Evolutionary conservation across 106 monocot species (phyloP), one percentile per base, ranked within the genome.

Genomic region (Dendrobium chrysotoxum): DNA sequence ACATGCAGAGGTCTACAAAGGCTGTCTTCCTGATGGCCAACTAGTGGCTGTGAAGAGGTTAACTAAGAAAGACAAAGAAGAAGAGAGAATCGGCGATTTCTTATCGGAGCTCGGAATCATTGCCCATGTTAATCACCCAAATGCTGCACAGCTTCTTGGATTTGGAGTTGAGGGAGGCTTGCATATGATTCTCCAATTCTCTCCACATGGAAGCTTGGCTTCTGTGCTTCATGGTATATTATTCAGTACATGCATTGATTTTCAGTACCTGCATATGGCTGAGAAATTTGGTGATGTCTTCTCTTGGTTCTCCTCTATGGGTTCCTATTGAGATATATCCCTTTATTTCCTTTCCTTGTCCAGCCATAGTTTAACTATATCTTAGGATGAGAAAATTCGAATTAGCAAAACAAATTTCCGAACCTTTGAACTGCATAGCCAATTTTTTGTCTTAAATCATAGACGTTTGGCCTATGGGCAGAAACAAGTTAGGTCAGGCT

Each of bases 121-220:
- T 42, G 95, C 91, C 2, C 98, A 98, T 81, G 95, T 98, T 35
- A 93, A 88, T 81, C 98, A 98, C 77, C 92, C 98, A 46, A 98
- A 98, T 77, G 91, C 95, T 20, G 98, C 95, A 6, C 92, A 93
- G 71, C 83, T 98, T 9, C 64, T 98, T 28, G 98, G 98, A 5
- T 98, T 98, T 75, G 85, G 98, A 42, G 89, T 93, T 7, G 92
- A 95, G 75, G 89, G 92, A 35, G 98, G 95, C 31, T 85, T 98
- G 71, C 95, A 95, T 72, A 73, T 98, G 38, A 91, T 98, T 79
- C 92, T 98, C 7, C 85, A 86, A 75, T 95, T 91, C 81, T 95
- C 98, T 15, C 95, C 95, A 18, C 91, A 98, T 81, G 98, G 98
- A 83, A 98, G 98, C 87, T 85, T 98, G 26, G 92, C 95, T 78